Percentiles rank a stretch among this genome's conserved stretches.
Conservation (phyloP, 306 rosid species). For the Albizia julibrissin region DNA sequence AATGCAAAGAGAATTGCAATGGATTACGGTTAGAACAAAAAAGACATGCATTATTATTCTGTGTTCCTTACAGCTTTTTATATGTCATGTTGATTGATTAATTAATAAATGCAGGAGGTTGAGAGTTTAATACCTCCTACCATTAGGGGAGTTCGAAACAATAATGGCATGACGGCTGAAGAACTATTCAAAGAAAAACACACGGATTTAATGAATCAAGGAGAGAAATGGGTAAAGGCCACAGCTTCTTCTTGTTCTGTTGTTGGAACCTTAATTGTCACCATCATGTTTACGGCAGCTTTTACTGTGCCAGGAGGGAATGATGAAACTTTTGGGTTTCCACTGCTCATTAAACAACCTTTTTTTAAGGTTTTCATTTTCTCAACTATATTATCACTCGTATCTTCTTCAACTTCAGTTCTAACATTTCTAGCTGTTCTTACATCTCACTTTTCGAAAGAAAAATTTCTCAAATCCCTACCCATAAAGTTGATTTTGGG, state of each 20-base stretch:
- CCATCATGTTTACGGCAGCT: not conserved
- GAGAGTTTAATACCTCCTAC: not conserved
- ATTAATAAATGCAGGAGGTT: constrained; percentile 19
- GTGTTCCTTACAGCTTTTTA: no score
- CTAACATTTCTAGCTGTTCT: constrained; percentile 6
- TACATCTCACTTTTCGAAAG: not conserved
- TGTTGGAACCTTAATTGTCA: not conserved
- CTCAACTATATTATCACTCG: not conserved
- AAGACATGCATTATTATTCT: no score
- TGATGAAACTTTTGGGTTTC: not conserved
- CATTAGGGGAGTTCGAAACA: not conserved
- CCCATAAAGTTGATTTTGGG: not conserved
- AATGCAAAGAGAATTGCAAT: not conserved
- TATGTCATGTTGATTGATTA: no score
- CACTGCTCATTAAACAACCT: not conserved
- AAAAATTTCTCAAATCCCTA: constrained; percentile 5
- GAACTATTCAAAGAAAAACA: not conserved
- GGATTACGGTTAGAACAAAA: constrained; percentile 4
- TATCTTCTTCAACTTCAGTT: constrained; percentile 18
- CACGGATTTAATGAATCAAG: not conserved
- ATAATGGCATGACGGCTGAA: not conserved
- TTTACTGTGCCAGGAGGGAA: constrained; percentile 11
- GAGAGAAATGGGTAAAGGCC: constrained; percentile 19
- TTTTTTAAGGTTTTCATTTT: not conserved
- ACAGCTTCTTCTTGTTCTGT: not conserved